phyloP scores from a whole-genome alignment of 23 red algal genomes.

The Gracilaria domingensis region DNA sequence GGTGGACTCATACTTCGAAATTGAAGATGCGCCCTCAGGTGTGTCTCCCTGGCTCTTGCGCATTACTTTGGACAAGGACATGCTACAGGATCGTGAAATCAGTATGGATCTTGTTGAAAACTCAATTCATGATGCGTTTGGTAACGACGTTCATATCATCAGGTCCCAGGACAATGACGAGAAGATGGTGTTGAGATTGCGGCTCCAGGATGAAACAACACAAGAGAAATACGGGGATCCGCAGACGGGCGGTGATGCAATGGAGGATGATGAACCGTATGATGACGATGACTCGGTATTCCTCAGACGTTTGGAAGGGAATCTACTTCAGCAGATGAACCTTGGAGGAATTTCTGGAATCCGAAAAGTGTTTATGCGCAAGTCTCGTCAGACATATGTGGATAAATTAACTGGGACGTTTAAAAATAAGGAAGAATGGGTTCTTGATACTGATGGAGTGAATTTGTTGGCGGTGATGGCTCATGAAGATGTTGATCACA shows the following conservation, averaged over 20 bases:
- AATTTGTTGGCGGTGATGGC: constrained; percentile 90
- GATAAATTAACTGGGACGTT: constrained; percentile 72
- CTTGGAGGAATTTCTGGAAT: constrained; percentile 91
- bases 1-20: constrained; percentile 82
- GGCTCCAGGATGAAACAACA: constrained; percentile 71
- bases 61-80: constrained; percentile 83
- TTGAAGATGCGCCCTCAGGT: constrained; percentile 75
- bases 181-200: constrained; percentile 87
- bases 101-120: constrained; percentile 84
- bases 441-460: constrained; percentile 97
- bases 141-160: constrained; percentile 92
- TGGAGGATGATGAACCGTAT: constrained; percentile 74
- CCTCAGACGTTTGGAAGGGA: constrained; percentile 80
- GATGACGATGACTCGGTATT: constrained; percentile 92
- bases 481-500: constrained; percentile 89
- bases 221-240: constrained; percentile 66
- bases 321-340: constrained; percentile 81
- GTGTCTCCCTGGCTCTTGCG: constrained; percentile 93
- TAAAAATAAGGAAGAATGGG: constrained; percentile 83
- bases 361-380: constrained; percentile 93
- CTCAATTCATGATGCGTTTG: constrained; percentile 84
- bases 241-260: constrained; percentile 23
- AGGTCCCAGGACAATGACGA: constrained; percentile 95
- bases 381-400: constrained; percentile 61
- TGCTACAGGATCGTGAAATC: constrained; percentile 88